Evolutionary conservation across 768 basidiomycete species (phyloP).

Genomic region (Glaciozyma antarctica): DNA sequence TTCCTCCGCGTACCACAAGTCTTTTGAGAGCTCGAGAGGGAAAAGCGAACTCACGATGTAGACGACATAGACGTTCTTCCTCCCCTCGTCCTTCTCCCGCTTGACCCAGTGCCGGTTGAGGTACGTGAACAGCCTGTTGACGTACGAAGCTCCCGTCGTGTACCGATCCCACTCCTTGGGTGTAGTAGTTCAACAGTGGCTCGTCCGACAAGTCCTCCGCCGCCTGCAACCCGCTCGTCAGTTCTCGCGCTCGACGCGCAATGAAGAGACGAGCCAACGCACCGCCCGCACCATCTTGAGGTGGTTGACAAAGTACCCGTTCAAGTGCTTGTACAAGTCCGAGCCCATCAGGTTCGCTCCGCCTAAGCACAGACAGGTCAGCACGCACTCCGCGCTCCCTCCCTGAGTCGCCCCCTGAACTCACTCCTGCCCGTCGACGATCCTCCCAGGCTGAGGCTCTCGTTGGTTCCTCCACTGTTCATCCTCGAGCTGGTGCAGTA

Average conservation of each 20-base stretch:
- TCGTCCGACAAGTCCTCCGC: constrained; percentile 76
- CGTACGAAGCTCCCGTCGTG: constrained; percentile 92
- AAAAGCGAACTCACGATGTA: constrained; percentile 65
- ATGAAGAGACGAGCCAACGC: constrained; percentile 31
- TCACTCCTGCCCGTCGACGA: constrained; percentile 19
- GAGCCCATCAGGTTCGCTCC: constrained; percentile 95
- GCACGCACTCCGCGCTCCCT: not conserved
- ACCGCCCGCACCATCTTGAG: constrained; percentile 59
- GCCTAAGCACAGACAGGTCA: constrained; percentile 19
- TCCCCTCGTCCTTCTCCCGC: constrained; percentile 90
- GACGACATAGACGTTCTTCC: constrained; percentile 86
- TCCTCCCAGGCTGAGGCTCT: constrained; percentile 22
- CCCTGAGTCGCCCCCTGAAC: not conserved
- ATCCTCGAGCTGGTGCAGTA: constrained; percentile 76
- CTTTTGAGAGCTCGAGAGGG: not conserved
- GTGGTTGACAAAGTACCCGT: constrained; percentile 78
- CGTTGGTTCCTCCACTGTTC: constrained; percentile 38
- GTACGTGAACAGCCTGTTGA: constrained; percentile 94
- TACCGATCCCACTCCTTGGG: constrained; percentile 89
- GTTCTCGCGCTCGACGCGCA: constrained; percentile 33
- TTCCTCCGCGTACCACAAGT: too few species aligned
- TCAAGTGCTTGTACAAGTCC: constrained; percentile 90
- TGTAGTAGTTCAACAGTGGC: constrained; percentile 79
- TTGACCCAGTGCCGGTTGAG: constrained; percentile 99
- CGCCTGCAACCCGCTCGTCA: constrained; percentile 46